These are phyloP conservation scores for Cercospora janseana DNA, from an alignment of 2,329 filamentous ascomycete genomes.

Conservation along the genomic window DNA sequence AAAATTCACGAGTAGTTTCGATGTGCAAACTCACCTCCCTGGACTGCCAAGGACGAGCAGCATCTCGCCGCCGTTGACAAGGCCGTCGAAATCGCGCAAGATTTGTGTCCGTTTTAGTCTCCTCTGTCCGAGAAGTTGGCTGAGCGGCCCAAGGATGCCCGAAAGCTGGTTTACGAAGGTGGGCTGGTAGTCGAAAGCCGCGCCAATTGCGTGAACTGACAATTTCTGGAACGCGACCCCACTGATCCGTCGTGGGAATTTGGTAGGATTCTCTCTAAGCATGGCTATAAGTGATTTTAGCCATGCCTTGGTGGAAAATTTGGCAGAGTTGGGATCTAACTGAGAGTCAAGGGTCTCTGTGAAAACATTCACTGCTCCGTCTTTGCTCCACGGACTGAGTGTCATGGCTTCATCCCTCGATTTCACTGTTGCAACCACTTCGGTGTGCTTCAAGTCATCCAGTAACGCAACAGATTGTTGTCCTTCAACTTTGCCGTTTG, in stretches of 20 bases:
- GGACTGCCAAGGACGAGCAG: background rate
- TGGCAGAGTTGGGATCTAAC: background rate
- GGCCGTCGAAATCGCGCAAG: background rate
- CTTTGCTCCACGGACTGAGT: background rate
- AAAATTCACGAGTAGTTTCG: background rate
- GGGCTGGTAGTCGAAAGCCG: background rate
- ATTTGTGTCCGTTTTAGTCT: background rate
- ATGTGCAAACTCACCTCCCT: background rate
- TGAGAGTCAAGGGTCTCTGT: background rate
- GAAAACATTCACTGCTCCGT: background rate
- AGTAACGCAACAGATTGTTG: background rate
- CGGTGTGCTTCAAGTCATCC: background rate
- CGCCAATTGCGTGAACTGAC: background rate
- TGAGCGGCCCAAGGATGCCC: background rate
- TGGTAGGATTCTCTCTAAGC: background rate
- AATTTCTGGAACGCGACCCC: background rate
- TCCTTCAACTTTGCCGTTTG: background rate
- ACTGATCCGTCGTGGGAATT: background rate
- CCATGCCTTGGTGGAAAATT: background rate
- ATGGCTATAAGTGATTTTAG: slow-evolving; percentile 1
- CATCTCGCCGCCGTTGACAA: background rate
- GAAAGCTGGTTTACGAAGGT: background rate
- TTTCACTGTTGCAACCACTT: background rate
- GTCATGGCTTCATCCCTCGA: background rate
- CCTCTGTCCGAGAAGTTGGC: background rate